Percentiles rank a stretch among this genome's conserved stretches.
These are phyloP conservation scores for Kodamaea fukazawae DNA, from an alignment of 805 yeast species.

Conservation along the genomic window DNA sequence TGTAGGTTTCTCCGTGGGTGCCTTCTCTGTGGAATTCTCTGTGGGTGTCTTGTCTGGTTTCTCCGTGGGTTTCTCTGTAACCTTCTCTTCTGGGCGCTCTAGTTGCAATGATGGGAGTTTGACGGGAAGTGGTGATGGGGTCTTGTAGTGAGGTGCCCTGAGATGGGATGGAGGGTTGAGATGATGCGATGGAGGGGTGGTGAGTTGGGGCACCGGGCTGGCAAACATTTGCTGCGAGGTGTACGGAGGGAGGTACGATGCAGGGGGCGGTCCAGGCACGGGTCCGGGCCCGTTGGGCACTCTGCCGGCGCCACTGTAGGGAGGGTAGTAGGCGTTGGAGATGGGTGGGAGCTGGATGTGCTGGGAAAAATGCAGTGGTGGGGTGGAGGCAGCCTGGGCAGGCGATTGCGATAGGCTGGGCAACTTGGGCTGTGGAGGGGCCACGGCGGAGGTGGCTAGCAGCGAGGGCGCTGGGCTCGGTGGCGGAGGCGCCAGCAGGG, in stretches of 20 bases:
- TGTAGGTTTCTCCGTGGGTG: background rate
- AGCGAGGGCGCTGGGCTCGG: background rate
- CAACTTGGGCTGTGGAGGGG: background rate
- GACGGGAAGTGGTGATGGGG: constrained; percentile 3
- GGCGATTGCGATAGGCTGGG: constrained; percentile 1
- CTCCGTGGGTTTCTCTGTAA: background rate
- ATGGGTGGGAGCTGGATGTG: constrained; percentile 5
- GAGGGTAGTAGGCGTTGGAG: constrained; percentile 22
- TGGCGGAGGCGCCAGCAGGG: background rate
- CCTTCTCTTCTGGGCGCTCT: background rate
- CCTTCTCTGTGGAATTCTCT: background rate
- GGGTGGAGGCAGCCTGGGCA: background rate
- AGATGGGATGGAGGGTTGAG: background rate
- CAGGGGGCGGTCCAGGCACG: constrained; percentile 41
- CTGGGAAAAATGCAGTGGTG: background rate
- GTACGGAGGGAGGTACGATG: too few species aligned
- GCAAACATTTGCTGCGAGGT: too few species aligned
- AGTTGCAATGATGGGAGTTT: constrained; percentile 15
- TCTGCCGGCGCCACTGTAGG: constrained; percentile 33
- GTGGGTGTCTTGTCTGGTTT: too few species aligned
- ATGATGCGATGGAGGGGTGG: too few species aligned
- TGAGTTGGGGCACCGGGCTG: too few species aligned
- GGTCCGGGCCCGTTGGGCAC: constrained; percentile 44
- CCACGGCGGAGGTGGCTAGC: background rate
- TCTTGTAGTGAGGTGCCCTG: background rate